Percentiles rank a stretch among this genome's conserved stretches.
These are phyloP conservation scores for Naumovozyma dairenensis DNA, from an alignment of 805 yeast genomes.

Conservation along the genomic window DNA sequence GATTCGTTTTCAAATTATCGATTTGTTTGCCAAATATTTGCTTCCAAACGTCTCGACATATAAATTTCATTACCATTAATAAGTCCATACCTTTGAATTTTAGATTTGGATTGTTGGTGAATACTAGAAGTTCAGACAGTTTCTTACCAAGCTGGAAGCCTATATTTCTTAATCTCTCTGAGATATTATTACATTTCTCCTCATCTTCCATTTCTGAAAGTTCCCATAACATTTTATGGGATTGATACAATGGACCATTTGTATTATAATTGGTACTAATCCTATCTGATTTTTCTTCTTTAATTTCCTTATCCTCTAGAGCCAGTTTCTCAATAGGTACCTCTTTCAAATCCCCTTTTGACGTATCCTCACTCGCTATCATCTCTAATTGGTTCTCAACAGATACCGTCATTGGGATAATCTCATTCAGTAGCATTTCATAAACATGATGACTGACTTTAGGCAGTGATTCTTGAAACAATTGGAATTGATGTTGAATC, in stretches of 20 bases:
- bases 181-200: constrained; percentile 39
- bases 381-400: constrained; percentile 40
- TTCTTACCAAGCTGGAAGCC: constrained; percentile 66
- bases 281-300: constrained; percentile 9
- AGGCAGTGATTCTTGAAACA: constrained; percentile 26
- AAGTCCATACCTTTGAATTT: constrained; percentile 46
- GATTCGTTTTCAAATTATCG: constrained; percentile 88
- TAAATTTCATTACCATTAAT: constrained; percentile 78
- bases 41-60: constrained; percentile 89
- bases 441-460: constrained; percentile 47
- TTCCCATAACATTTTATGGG: constrained; percentile 21
- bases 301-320: constrained; percentile 15
- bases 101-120: constrained; percentile 40
- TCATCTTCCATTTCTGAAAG: constrained; percentile 23
- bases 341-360: neutral
- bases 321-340: neutral
- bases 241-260: constrained; percentile 14
- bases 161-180: constrained; percentile 51
- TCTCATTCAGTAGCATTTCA: constrained; percentile 62
- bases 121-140: constrained; percentile 38
- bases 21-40: constrained; percentile 72
- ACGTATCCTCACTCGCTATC: neutral
- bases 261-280: constrained; percentile 8
- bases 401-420: constrained; percentile 61
- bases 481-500: constrained; percentile 21